phyloP scores from a whole-genome alignment of 2,329 filamentous ascomycete genomes.

The Botrytis fabae region DNA sequence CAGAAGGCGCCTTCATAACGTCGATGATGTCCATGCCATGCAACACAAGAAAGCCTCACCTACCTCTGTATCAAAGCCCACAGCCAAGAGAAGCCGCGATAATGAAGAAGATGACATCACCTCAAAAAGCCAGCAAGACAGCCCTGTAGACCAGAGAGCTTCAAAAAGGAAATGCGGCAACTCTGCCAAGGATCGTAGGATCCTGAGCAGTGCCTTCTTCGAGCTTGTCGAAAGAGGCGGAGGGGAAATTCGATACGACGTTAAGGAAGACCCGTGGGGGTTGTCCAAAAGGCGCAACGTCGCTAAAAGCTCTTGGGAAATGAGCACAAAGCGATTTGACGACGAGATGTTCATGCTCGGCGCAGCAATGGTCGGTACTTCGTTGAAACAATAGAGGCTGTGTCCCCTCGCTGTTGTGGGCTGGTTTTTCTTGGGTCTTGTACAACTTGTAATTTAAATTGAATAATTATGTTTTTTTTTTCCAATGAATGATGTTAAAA shows the following conservation, averaged over 20 bases:
- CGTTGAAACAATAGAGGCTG: background rate
- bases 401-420: background rate
- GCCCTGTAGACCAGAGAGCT: background rate
- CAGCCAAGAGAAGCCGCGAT: background rate
- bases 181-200: background rate
- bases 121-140: background rate
- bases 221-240: background rate
- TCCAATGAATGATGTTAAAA: background rate
- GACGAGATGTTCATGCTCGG: background rate
- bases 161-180: background rate
- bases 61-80: background rate
- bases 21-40: background rate
- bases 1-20: background rate
- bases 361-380: background rate
- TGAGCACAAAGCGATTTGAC: background rate
- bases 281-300: background rate
- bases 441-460: background rate
- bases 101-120: background rate
- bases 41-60: background rate
- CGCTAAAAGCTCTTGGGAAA: background rate
- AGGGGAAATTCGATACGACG: background rate
- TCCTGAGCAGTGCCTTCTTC: background rate
- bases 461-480: background rate
- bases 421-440: background rate
- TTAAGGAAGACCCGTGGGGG: background rate